phyloP scores from a whole-genome alignment of 768 basidiomycete species.

The Leccinum uliginosum region DNA sequence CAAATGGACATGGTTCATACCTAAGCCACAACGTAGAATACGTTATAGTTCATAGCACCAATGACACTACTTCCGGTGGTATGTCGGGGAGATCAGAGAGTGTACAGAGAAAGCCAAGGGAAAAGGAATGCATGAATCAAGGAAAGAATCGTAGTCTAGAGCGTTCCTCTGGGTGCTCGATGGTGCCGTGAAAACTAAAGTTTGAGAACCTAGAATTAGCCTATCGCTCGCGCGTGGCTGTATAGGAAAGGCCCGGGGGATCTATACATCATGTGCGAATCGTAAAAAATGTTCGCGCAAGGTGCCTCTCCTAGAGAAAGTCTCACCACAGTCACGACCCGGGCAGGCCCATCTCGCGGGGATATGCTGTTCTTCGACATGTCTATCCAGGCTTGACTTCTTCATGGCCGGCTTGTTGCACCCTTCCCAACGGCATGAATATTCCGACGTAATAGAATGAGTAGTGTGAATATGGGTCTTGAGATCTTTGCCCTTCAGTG shows the following conservation, averaged over 20 bases:
- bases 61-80: neutral
- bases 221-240: neutral
- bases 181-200: neutral
- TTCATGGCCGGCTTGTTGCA: constrained; percentile 3
- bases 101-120: neutral
- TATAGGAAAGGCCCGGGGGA: constrained; percentile 1
- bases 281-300: neutral
- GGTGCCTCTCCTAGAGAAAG: neutral
- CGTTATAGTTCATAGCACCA: neutral
- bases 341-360: constrained; percentile 6
- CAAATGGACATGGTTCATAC: constrained; percentile 7
- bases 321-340: too few species aligned
- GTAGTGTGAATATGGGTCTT: neutral
- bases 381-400: constrained; percentile 8
- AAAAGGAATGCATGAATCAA: neutral
- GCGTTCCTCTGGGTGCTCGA: neutral
- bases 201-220: neutral
- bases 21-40: neutral
- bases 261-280: neutral
- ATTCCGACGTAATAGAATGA: constrained; percentile 7
- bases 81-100: neutral
- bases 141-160: neutral
- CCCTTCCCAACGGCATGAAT: constrained; percentile 9
- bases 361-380: constrained; percentile 10
- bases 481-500: neutral